A percentile compares a stretch with the other conserved stretches of the same genome.
phyloP scores from a whole-genome alignment of 2,329 filamentous ascomycete species.

The Exophiala aquamarina region DNA sequence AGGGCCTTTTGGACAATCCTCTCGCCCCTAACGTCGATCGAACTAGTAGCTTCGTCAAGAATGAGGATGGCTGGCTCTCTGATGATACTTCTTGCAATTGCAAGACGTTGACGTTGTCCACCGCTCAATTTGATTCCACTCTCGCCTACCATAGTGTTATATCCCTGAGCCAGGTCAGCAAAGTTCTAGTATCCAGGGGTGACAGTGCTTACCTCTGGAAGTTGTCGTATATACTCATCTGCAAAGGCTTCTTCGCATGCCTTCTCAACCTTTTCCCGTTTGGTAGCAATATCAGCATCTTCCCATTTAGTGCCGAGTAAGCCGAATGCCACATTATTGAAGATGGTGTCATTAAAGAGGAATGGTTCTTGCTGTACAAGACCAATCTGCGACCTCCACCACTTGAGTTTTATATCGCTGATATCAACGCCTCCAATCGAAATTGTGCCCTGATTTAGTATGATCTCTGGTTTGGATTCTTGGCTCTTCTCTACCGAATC shows the following conservation, averaged over 20 bases:
- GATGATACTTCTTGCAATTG: constrained; percentile 71
- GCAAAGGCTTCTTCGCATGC: constrained; percentile 69
- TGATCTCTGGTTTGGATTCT: neutral
- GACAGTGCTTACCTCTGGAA: constrained; percentile 48
- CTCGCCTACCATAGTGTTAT: constrained; percentile 74
- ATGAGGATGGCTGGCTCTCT: constrained; percentile 66
- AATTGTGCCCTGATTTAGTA: constrained; percentile 46
- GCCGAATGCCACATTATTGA: constrained; percentile 62
- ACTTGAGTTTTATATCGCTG: constrained; percentile 61
- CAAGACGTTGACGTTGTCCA: constrained; percentile 81
- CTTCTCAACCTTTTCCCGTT: constrained; percentile 54
- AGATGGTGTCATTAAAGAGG: constrained; percentile 66
- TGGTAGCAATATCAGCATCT: constrained; percentile 32
- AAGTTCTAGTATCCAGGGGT: too few species aligned
- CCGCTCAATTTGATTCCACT: constrained; percentile 75
- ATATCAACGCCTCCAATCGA: constrained; percentile 55
- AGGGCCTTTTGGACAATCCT: constrained; percentile 56
- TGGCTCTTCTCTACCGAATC: constrained; percentile 1
- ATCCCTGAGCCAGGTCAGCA: constrained; percentile 49
- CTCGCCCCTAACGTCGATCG: constrained; percentile 59
- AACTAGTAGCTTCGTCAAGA: constrained; percentile 75
- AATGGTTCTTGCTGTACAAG: constrained; percentile 69
- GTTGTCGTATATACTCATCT: constrained; percentile 65
- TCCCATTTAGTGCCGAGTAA: constrained; percentile 43
- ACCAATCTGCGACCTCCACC: constrained; percentile 58